A percentile compares a stretch with the other conserved stretches of the same genome.
Conservation (phyloP, 2,329 filamentous ascomycete species). For the Nothophaeocryptopus gaeumannii region DNA sequence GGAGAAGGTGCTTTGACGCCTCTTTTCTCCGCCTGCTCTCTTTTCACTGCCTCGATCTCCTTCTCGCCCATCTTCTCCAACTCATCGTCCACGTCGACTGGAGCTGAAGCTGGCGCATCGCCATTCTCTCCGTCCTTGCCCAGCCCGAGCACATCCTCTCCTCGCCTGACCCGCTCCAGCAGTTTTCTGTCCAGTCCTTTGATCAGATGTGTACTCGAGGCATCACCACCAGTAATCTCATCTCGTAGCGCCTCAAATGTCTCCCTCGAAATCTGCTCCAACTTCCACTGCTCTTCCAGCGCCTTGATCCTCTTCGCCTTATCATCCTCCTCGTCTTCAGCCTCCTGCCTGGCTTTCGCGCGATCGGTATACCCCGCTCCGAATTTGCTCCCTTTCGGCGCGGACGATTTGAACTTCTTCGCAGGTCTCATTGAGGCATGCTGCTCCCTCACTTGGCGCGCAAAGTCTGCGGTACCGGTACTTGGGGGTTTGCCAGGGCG, state of each 20-base stretch:
- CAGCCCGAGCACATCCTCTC: constrained; percentile 56
- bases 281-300: constrained; percentile 76
- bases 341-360: constrained; percentile 58
- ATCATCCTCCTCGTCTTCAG: constrained; percentile 53
- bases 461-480: constrained; percentile 64
- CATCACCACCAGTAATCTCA: constrained; percentile 78
- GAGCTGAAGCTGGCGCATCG: constrained; percentile 6
- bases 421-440: constrained; percentile 53
- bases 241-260: constrained; percentile 73
- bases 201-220: constrained; percentile 77
- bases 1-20: constrained; percentile 47
- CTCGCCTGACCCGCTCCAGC: constrained; percentile 64
- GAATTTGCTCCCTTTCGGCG: constrained; percentile 78
- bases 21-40: constrained; percentile 54
- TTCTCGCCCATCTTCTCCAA: constrained; percentile 58
- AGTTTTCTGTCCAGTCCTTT: constrained; percentile 89
- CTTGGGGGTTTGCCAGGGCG: constrained; percentile 58
- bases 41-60: constrained; percentile 66
- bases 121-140: constrained; percentile 34
- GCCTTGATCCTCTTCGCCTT: constrained; percentile 67
- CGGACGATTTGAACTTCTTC: constrained; percentile 69
- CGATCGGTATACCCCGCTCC: constrained; percentile 82
- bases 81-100: constrained; percentile 42
- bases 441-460: constrained; percentile 76
- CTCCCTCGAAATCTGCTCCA: constrained; percentile 76